These are phyloP conservation scores for Leishmania gerbilli DNA, from an alignment of 208 protist genomes.

Conservation along the genomic window DNA sequence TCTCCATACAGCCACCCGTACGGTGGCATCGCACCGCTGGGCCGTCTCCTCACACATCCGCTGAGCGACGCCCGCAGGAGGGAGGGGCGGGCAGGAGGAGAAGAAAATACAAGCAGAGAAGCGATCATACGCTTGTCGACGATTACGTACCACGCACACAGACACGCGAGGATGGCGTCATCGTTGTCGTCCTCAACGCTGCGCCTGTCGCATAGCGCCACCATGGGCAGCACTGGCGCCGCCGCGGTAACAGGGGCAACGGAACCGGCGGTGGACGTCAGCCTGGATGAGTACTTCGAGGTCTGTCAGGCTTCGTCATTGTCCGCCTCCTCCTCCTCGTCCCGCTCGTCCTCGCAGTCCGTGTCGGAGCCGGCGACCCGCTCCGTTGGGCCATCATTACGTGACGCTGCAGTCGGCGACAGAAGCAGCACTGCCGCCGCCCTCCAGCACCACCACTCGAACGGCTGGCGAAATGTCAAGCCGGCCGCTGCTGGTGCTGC, in stretches of 20 bases:
- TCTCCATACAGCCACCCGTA: not conserved
- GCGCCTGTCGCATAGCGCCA: not conserved
- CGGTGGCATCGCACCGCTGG: not conserved
- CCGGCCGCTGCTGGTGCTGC: not conserved
- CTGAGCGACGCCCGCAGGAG: not conserved
- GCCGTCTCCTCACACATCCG: not conserved
- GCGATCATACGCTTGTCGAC: not conserved
- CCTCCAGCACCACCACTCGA: not conserved
- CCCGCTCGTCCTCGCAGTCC: constrained; percentile 13
- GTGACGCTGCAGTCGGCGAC: not conserved
- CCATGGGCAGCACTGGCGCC: not conserved
- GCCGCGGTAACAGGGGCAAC: not conserved
- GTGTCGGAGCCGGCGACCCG: not conserved
- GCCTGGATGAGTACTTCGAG: constrained; percentile 56
- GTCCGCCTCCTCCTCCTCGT: constrained; percentile 3
- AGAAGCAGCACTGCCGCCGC: not conserved
- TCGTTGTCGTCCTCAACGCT: constrained; percentile 1
- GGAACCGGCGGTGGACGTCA: constrained; percentile 14
- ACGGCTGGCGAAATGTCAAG: not conserved
- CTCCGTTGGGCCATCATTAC: not conserved
- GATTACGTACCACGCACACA: not conserved
- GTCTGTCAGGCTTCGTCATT: constrained; percentile 33
- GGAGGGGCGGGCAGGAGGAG: not conserved
- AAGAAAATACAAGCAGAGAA: not conserved
- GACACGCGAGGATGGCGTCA: not conserved